phyloP scores from a whole-genome alignment of 768 basidiomycete genomes.

The Vararia minispora region DNA sequence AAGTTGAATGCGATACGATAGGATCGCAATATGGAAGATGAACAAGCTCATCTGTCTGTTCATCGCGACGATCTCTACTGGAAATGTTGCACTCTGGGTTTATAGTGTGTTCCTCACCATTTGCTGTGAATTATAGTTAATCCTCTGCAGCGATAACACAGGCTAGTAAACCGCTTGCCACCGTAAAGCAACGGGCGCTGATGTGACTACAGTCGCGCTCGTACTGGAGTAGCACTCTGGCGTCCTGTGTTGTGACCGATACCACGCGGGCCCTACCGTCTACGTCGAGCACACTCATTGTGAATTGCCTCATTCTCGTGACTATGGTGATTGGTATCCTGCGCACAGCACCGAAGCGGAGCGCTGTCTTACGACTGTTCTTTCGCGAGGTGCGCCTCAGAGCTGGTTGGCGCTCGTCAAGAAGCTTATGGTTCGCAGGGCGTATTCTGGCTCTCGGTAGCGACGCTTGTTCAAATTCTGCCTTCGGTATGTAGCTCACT shows the following conservation, averaged over 20 bases:
- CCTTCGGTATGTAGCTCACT: slow-evolving; percentile 3
- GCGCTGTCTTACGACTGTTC: slow-evolving; percentile 5
- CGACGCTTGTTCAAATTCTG: slow-evolving; percentile 2
- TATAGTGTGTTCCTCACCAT: slow-evolving; percentile 1
- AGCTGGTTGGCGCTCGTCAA: not conserved
- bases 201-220: not conserved
- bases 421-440: too few species aligned
- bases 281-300: not conserved
- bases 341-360: not conserved
- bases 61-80: not conserved
- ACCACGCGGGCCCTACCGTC: not conserved
- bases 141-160: not conserved
- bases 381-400: slow-evolving; percentile 8
- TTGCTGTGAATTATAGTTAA: not conserved
- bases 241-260: not conserved
- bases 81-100: slow-evolving; percentile 8
- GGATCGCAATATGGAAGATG: slow-evolving; percentile 10
- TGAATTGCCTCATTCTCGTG: slow-evolving; percentile 1
- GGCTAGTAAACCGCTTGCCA: too few species aligned
- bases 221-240: not conserved
- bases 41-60: not conserved
- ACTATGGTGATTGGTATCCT: slow-evolving; percentile 7
- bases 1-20: too few species aligned
- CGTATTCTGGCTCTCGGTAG: slow-evolving; percentile 6
- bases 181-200: not conserved